phyloP scores from a whole-genome alignment of 2,329 filamentous ascomycete species.

The Teratosphaeria nubilosa region DNA sequence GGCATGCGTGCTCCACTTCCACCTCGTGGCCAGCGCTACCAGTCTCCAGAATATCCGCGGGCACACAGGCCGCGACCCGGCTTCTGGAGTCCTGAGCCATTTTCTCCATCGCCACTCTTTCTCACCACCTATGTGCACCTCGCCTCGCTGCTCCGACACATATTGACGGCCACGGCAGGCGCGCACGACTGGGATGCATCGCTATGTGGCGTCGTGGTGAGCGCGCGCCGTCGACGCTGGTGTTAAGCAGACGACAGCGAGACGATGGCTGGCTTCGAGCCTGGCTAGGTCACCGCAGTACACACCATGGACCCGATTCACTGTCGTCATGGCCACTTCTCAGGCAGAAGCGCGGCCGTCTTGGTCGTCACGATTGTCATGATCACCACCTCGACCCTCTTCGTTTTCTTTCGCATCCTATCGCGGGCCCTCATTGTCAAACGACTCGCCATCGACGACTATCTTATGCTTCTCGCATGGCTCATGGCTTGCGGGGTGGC shows the following conservation, averaged over 20 bases:
- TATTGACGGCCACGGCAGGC: not conserved
- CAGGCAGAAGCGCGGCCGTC: constrained; percentile 37
- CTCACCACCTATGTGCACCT: not conserved
- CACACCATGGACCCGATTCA: constrained; percentile 1
- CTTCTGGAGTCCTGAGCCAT: not conserved
- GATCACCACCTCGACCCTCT: constrained; percentile 59
- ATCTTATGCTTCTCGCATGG: constrained; percentile 73
- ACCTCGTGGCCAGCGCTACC: not conserved
- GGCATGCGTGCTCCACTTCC: not conserved
- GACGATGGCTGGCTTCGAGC: not conserved
- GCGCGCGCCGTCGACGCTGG: not conserved
- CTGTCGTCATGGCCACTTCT: constrained; percentile 18
- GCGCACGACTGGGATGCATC: not conserved
- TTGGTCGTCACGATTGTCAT: constrained; percentile 62
- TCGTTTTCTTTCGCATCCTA: constrained; percentile 64
- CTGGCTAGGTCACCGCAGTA: not conserved
- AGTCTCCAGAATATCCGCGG: not conserved
- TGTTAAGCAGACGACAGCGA: not conserved
- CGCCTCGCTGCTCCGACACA: not conserved
- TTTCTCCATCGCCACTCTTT: no score
- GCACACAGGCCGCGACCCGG: not conserved
- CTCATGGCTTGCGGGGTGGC: constrained; percentile 57
- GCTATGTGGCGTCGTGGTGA: not conserved
- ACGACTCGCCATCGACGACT: constrained; percentile 66
- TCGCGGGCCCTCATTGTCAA: constrained; percentile 65